A percentile compares a stretch with the other conserved stretches of the same genome.
Conservation (phyloP, 2,329 filamentous ascomycete species). For the Verticillium isaacii region DNA sequence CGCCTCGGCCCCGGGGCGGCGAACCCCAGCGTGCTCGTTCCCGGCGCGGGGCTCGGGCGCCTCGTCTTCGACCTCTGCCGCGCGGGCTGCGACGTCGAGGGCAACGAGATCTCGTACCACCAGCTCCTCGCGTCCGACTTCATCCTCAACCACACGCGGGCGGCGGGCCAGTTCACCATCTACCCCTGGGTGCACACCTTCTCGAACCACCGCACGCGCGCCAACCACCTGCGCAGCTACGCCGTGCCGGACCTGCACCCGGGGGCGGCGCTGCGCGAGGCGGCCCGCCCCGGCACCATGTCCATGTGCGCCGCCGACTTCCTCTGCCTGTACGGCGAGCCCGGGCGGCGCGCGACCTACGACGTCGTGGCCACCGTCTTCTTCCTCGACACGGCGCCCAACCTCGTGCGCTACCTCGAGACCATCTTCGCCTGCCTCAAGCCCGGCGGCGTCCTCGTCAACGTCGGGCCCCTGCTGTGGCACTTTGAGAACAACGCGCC, state of each 20-base stretch:
- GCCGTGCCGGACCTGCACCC: constrained; percentile 78
- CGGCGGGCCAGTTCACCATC: constrained; percentile 62
- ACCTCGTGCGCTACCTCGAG: constrained; percentile 84
- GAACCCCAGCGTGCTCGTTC: constrained; percentile 61
- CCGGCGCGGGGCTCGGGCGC: constrained; percentile 83
- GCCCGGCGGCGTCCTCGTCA: constrained; percentile 77
- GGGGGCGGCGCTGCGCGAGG: constrained; percentile 42
- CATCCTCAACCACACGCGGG: constrained; percentile 63
- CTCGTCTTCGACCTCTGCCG: constrained; percentile 82
- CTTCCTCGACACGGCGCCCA: constrained; percentile 96
- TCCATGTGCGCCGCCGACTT: constrained; percentile 94
- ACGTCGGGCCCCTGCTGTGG: constrained; percentile 89
- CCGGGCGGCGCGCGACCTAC: constrained; percentile 57
- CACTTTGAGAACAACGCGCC: constrained; percentile 80
- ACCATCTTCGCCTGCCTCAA: constrained; percentile 74
- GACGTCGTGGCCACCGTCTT: constrained; percentile 87
- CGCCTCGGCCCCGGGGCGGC: constrained; percentile 10
- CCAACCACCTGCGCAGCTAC: constrained; percentile 70
- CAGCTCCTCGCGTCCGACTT: constrained; percentile 83
- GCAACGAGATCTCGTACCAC: constrained; percentile 96
- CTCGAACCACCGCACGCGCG: constrained; percentile 73
- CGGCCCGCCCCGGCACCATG: constrained; percentile 58
- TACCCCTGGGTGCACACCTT: constrained; percentile 86
- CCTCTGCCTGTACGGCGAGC: constrained; percentile 71
- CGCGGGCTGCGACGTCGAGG: constrained; percentile 70